Conservation (phyloP, 768 basidiomycete genomes). For the Serendipita vermifera region DNA sequence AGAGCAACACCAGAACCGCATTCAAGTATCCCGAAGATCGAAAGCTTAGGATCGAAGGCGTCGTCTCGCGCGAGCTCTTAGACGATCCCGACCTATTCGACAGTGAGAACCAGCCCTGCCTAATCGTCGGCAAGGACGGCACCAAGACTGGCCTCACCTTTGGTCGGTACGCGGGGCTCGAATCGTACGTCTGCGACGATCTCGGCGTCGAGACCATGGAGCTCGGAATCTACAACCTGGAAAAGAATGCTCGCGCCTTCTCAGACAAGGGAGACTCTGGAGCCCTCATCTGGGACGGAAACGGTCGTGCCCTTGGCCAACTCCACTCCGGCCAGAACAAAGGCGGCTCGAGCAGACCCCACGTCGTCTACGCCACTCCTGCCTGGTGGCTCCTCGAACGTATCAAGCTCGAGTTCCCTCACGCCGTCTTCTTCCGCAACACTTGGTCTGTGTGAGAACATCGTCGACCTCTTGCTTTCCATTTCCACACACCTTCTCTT, state of each 20-base stretch:
- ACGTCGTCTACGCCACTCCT: constrained; percentile 30
- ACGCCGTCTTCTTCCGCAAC: constrained; percentile 11
- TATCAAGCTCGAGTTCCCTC: constrained; percentile 12
- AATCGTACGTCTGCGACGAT: not conserved
- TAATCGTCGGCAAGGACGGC: constrained; percentile 7
- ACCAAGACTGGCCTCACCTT: constrained; percentile 2
- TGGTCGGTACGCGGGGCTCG: not conserved
- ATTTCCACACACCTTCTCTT: no score
- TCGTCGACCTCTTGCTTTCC: no score
- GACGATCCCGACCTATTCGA: not conserved
- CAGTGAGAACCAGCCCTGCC: not conserved
- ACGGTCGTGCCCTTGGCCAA: constrained; percentile 26
- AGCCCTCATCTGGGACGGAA: constrained; percentile 23
- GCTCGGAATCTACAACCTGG: constrained; percentile 21
- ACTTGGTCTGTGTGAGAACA: constrained; percentile 17
- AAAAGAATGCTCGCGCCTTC: constrained; percentile 23
- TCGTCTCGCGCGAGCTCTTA: not conserved
- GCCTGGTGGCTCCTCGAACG: constrained; percentile 23
- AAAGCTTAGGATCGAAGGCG: not conserved
- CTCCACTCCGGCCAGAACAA: constrained; percentile 25
- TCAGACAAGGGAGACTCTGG: constrained; percentile 29
- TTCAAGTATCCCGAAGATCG: not conserved
- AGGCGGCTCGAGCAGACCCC: constrained; percentile 18
- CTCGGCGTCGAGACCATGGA: constrained; percentile 19
- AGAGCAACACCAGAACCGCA: not conserved